A percentile compares a stretch with the other conserved stretches of the same genome.
Evolutionary conservation across 108 stramenopile species (phyloP).

Genomic region (Discostella stelligeroides): DNA sequence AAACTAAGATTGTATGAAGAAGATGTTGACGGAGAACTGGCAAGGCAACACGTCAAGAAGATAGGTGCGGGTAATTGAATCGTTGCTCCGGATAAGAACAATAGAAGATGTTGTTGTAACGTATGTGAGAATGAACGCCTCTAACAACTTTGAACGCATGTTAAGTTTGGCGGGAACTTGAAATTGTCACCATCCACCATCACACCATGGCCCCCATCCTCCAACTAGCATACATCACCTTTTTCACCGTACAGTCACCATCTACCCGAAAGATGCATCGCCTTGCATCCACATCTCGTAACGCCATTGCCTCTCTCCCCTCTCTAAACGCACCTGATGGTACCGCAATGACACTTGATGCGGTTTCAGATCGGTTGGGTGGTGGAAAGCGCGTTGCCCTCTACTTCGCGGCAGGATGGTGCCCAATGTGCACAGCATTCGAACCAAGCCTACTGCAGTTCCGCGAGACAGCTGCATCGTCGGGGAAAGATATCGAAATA

Average conservation of each 20-base stretch:
- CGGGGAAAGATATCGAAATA: slow-evolving; percentile 51
- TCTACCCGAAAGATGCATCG: slow-evolving; percentile 10
- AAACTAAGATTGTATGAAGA: slow-evolving; percentile 61
- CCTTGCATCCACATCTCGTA: slow-evolving; percentile 11
- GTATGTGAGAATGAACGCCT: too few species aligned
- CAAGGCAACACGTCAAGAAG: slow-evolving; percentile 15
- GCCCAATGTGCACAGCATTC: slow-evolving; percentile 67
- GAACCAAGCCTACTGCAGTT: slow-evolving; percentile 60
- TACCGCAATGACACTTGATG: slow-evolving; percentile 17
- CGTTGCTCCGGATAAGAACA: too few species aligned
- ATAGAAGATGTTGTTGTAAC: too few species aligned
- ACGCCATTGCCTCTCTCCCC: slow-evolving; percentile 34
- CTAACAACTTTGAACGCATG: too few species aligned
- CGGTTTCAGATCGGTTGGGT: slow-evolving; percentile 22
- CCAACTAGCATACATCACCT: slow-evolving; percentile 1
- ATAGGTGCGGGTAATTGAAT: not conserved
- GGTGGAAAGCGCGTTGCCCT: slow-evolving; percentile 61
- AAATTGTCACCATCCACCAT: not conserved
- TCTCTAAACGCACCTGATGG: slow-evolving; percentile 31
- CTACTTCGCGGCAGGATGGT: slow-evolving; percentile 75
- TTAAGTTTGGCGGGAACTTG: too few species aligned
- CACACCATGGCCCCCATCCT: slow-evolving; percentile 2
- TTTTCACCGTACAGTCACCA: not conserved
- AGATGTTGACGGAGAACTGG: slow-evolving; percentile 32
- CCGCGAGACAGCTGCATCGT: slow-evolving; percentile 34